Conservation (phyloP, 208 protist species). For the Strigomonas galati region DNA sequence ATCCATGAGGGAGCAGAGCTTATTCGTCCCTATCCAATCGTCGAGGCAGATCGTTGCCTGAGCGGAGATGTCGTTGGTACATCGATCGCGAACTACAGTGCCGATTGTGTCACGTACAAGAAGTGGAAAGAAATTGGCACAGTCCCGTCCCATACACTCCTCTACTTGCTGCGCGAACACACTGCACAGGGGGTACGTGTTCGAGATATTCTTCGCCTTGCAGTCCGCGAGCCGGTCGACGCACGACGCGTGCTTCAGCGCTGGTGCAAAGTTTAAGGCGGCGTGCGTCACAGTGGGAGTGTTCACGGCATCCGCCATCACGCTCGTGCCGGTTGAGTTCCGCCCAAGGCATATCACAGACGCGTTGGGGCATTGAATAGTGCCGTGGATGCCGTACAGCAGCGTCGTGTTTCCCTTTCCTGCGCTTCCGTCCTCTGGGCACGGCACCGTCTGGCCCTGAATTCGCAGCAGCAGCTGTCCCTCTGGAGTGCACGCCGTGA, state of each 20-base stretch:
- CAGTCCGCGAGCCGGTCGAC: not conserved
- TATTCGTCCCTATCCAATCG: slow-evolving; percentile 31
- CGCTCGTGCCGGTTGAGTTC: not conserved
- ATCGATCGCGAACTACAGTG: not conserved
- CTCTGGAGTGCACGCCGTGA: slow-evolving; percentile 29
- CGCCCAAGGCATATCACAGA: slow-evolving; percentile 9
- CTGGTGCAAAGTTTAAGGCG: not conserved
- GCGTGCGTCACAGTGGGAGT: slow-evolving; percentile 8
- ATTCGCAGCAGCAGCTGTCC: slow-evolving; percentile 35
- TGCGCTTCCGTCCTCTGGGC: slow-evolving; percentile 31
- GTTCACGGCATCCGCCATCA: not conserved
- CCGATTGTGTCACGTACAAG: slow-evolving; percentile 2
- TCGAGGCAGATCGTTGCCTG: slow-evolving; percentile 32
- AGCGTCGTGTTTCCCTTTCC: slow-evolving; percentile 30
- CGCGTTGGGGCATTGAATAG: slow-evolving; percentile 11
- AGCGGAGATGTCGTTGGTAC: not conserved
- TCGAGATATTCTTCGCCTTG: not conserved
- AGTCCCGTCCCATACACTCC: slow-evolving; percentile 7
- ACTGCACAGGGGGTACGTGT: slow-evolving; percentile 11
- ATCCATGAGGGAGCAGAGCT: slow-evolving; percentile 24
- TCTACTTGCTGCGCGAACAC: not conserved
- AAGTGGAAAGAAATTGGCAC: not conserved
- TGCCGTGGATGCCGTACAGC: slow-evolving; percentile 39
- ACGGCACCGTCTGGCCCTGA: slow-evolving; percentile 44
- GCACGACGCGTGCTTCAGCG: not conserved